Evolutionary conservation across 345 rosid species (phyloP).

Genomic region (Litchi chinensis): DNA sequence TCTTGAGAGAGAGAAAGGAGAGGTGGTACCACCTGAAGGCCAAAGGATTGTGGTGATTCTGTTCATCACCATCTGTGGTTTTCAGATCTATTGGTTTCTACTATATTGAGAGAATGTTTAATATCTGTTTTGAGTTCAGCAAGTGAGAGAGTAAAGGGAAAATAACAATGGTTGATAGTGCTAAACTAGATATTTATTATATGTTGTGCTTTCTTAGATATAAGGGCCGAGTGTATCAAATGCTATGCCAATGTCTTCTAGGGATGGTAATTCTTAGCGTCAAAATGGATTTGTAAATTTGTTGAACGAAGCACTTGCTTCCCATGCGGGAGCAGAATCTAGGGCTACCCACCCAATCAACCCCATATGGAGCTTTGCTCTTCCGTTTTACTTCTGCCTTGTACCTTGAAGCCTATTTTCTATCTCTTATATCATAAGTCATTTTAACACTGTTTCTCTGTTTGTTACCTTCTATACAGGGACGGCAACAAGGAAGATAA

Average conservation of each 20-base stretch:
- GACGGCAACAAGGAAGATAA: slow-evolving; percentile 24
- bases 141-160: background rate
- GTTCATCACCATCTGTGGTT: background rate
- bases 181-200: background rate
- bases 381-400: background rate
- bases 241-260: background rate
- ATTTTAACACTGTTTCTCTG: background rate
- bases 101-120: background rate
- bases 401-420: background rate
- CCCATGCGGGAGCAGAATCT: background rate
- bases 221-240: background rate
- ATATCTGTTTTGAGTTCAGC: background rate
- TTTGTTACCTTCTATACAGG: slow-evolving; percentile 24
- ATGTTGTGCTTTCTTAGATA: background rate
- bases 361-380: background rate
- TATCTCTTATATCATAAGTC: background rate
- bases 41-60: background rate
- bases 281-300: background rate
- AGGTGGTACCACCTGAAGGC: background rate
- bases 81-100: background rate
- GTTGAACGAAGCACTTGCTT: background rate
- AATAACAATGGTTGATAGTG: background rate
- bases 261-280: background rate
- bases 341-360: background rate
- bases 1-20: background rate